These are phyloP conservation scores for Juncus inflexus DNA, from an alignment of 176 grass and related monocot genomes.

Conservation along the genomic window DNA sequence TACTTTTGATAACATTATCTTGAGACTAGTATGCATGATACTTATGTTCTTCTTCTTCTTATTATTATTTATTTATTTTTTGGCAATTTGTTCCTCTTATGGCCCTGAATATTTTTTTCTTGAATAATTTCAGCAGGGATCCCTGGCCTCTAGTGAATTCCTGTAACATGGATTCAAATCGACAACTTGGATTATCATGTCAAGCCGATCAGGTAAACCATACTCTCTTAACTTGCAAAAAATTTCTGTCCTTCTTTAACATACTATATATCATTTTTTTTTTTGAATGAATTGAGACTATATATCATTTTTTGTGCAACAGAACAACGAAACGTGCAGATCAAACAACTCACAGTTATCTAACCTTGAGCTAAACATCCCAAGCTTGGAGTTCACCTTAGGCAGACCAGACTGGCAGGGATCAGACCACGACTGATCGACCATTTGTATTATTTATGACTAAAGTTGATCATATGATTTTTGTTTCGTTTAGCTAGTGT, in stretches of 20 bases:
- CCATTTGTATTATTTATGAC: neutral
- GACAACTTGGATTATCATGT: constrained; percentile 49
- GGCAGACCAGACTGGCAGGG: constrained; percentile 74
- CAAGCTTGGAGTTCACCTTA: constrained; percentile 87
- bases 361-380: constrained; percentile 68
- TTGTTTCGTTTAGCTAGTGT: constrained; percentile 22
- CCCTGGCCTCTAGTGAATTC: constrained; percentile 62
- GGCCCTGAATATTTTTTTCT: neutral
- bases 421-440: constrained; percentile 56
- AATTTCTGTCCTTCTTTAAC: neutral
- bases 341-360: constrained; percentile 63
- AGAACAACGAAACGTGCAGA: constrained; percentile 70
- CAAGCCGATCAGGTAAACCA: constrained; percentile 44
- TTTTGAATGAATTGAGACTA: neutral
- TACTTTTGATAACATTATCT: neutral
- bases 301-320: constrained; percentile 12
- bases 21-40: too few relatives aligned
- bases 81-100: neutral
- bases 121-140: constrained; percentile 46
- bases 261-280: neutral
- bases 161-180: constrained; percentile 69
- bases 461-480: constrained; percentile 23
- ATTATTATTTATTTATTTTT: too few relatives aligned
- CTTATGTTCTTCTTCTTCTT: neutral
- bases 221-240: neutral